These are phyloP conservation scores for Russula earlei DNA, from an alignment of 768 basidiomycete species.

Conservation along the genomic window DNA sequence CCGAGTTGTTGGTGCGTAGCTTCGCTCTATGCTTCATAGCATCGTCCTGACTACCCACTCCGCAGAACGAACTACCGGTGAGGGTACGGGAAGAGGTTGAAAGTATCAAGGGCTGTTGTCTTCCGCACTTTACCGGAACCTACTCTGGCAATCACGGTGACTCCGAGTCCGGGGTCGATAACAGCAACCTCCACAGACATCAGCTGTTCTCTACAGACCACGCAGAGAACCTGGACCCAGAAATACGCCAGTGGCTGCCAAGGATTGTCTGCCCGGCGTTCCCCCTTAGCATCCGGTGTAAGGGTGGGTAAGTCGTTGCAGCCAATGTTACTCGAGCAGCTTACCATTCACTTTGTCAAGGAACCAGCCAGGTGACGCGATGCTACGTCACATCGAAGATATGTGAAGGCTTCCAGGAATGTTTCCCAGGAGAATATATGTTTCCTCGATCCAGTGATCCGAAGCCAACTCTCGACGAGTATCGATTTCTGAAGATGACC, in stretches of 20 bases:
- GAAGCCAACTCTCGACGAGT: neutral
- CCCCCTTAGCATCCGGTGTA: neutral
- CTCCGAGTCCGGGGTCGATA: neutral
- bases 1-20: neutral
- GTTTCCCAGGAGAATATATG: neutral
- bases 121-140: neutral
- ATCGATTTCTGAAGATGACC: constrained; percentile 3
- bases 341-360: neutral
- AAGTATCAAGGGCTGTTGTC: neutral
- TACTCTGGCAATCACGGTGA: neutral
- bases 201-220: constrained; percentile 8
- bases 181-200: neutral
- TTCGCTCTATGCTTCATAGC: neutral
- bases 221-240: neutral
- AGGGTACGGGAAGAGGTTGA: constrained; percentile 5
- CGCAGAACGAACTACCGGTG: constrained; percentile 4
- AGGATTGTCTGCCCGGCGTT: constrained; percentile 5
- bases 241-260: constrained; percentile 11
- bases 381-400: neutral
- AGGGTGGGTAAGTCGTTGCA: neutral
- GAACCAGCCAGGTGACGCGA: neutral
- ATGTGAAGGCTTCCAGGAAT: neutral
- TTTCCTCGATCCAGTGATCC: neutral
- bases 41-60: neutral
- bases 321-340: neutral